phyloP scores from a whole-genome alignment of 257 asterid species.

The Scutellaria barbata region DNA sequence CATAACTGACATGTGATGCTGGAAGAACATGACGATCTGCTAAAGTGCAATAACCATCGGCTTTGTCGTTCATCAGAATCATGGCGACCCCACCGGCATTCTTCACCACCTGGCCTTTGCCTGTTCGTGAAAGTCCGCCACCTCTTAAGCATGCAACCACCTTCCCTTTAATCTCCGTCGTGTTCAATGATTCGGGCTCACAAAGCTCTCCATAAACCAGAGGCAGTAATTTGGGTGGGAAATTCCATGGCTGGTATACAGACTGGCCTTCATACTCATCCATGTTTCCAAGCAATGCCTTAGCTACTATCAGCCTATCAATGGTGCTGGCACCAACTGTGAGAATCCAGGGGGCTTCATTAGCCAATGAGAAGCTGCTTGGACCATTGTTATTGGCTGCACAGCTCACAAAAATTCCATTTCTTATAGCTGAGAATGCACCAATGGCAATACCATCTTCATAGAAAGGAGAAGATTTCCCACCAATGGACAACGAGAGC shows the following conservation, averaged over 20 bases:
- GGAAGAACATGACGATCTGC: constrained; percentile 40
- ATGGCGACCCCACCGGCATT: constrained; percentile 48
- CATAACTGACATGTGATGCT: constrained; percentile 32
- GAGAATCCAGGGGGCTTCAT: constrained; percentile 55
- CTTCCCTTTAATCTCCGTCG: constrained; percentile 29
- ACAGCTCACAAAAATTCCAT: constrained; percentile 42
- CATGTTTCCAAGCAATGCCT: constrained; percentile 39
- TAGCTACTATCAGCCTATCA: constrained; percentile 33
- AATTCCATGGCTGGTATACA: constrained; percentile 17
- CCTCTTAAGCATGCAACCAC: constrained; percentile 39
- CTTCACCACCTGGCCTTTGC: constrained; percentile 38
- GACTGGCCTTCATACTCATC: constrained; percentile 40
- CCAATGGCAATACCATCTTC: constrained; percentile 38
- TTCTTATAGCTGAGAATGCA: constrained; percentile 38
- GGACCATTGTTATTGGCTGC: constrained; percentile 46
- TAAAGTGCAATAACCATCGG: constrained; percentile 6
- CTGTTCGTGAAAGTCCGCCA: background rate
- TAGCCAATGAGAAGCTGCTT: background rate
- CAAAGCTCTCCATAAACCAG: constrained; percentile 30
- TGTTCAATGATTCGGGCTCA: constrained; percentile 29
- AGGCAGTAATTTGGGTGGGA: constrained; percentile 29
- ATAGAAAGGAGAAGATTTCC: constrained; percentile 13
- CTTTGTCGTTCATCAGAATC: constrained; percentile 34
- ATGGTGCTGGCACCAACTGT: constrained; percentile 48
- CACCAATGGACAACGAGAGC: constrained; percentile 43